Evolutionary conservation across 2,329 filamentous ascomycete species (phyloP).

Genomic region (Cercospora citrullina): DNA sequence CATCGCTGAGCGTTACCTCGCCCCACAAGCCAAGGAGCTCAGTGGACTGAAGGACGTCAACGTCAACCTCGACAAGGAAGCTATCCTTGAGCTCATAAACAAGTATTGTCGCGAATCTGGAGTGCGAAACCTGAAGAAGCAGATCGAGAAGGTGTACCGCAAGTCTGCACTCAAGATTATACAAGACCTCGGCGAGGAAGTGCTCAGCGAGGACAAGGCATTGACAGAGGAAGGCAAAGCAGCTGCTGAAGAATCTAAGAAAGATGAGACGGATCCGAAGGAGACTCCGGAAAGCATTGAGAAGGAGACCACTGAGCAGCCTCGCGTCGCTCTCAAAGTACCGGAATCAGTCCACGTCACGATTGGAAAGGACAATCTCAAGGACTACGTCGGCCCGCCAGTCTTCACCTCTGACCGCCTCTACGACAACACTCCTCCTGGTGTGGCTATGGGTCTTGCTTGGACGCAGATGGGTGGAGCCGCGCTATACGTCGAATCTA

Average conservation of each 20-base stretch:
- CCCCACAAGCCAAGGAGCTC: conserved; percentile 89
- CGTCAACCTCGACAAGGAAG: conserved; percentile 80
- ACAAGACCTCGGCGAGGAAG: conserved; percentile 85
- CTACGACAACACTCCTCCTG: conserved; percentile 89
- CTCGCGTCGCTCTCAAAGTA: conserved; percentile 75
- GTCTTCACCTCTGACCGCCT: conserved; percentile 94
- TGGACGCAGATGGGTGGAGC: conserved; percentile 98
- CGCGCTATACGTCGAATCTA: conserved; percentile 95
- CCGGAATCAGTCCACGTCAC: conserved; percentile 82
- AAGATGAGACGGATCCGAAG: conserved; percentile 63
- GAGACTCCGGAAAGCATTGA: conserved; percentile 60
- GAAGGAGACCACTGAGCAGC: conserved; percentile 62
- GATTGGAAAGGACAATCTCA: conserved; percentile 86
- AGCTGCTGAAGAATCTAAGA: conserved; percentile 68
- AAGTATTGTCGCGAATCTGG: conserved; percentile 97
- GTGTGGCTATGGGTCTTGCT: conserved; percentile 95
- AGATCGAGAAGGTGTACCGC: conserved; percentile 98
- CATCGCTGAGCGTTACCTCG: conserved; percentile 89
- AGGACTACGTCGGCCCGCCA: conserved; percentile 94
- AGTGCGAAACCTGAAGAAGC: conserved; percentile 97
- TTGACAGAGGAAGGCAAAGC: conserved; percentile 83
- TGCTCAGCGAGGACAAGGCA: conserved; percentile 74
- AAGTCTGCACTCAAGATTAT: conserved; percentile 98
- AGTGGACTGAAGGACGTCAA: conserved; percentile 88
- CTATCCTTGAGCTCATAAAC: conserved; percentile 96